These are phyloP conservation scores for Citrus trifoliata DNA, from an alignment of 345 rosid species.

Conservation along the genomic window DNA sequence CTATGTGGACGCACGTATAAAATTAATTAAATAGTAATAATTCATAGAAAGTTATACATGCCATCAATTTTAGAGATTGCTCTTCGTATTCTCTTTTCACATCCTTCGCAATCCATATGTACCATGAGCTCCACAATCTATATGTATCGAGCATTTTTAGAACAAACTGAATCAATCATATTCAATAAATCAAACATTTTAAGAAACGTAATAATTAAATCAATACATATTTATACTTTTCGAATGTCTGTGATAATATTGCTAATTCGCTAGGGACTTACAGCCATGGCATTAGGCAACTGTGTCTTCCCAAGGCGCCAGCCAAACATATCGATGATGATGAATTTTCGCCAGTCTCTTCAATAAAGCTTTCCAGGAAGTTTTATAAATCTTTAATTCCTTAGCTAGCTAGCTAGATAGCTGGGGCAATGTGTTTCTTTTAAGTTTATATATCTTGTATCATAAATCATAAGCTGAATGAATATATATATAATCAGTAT, in stretches of 20 bases:
- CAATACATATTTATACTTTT: no score
- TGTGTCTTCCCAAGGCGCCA: background rate
- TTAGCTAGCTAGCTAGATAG: no score
- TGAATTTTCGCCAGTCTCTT: background rate
- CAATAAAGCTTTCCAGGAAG: background rate
- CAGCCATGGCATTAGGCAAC: conserved; percentile 8
- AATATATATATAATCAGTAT: background rate
- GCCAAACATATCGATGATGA: background rate
- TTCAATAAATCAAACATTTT: no score
- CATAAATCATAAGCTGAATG: background rate
- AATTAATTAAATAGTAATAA: no score
- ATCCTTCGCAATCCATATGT: conserved; percentile 89
- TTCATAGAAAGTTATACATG: conserved; percentile 14
- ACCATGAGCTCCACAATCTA: conserved; percentile 78
- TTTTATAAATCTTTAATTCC: no score
- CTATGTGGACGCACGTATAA: no score
- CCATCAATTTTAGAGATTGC: conserved; percentile 73
- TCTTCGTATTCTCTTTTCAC: conserved; percentile 67
- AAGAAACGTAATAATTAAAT: no score
- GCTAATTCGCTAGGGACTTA: background rate
- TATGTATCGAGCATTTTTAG: background rate
- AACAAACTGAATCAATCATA: no score
- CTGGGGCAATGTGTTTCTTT: background rate
- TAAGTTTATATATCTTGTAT: background rate
- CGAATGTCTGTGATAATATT: background rate